Evolutionary conservation across 2,329 filamentous ascomycete genomes (phyloP).

Genomic region (Fusarium guadeloupense): DNA sequence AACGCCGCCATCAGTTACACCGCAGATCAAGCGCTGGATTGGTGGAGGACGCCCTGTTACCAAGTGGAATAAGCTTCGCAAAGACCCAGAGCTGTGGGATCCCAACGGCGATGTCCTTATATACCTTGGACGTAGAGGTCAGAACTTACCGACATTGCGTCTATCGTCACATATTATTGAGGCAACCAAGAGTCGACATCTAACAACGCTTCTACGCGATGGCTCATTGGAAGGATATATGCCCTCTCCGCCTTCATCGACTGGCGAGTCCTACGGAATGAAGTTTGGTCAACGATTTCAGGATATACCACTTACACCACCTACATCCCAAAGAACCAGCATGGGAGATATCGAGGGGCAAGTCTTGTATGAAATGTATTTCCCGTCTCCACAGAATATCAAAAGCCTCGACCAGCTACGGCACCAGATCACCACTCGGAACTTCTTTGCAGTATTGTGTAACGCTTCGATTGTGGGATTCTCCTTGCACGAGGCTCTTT

Average conservation of each 20-base stretch:
- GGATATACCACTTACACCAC: conserved; percentile 40
- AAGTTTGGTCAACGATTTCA: conserved; percentile 16
- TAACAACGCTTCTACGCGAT: conserved; percentile 64
- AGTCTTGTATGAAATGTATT: conserved; percentile 70
- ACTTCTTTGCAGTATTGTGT: conserved; percentile 73
- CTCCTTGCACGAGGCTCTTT: conserved; percentile 69
- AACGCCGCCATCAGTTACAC: conserved; percentile 20
- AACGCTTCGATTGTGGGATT: conserved; percentile 71
- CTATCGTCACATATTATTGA: conserved; percentile 68
- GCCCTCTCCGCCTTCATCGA: conserved; percentile 53
- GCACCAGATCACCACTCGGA: conserved; percentile 73
- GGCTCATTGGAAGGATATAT: conserved; percentile 58
- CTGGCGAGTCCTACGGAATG: conserved; percentile 53
- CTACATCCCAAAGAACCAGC: conserved; percentile 55
- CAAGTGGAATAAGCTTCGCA: conserved; percentile 66
- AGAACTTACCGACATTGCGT: conserved; percentile 62
- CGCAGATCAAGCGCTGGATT: conserved; percentile 63
- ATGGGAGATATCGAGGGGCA: conserved; percentile 57
- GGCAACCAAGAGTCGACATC: conserved; percentile 62
- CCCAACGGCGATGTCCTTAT: conserved; percentile 68
- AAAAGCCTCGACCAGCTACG: conserved; percentile 60
- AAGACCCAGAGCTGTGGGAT: conserved; percentile 70
- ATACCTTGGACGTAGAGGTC: conserved; percentile 60
- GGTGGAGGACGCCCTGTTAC: conserved; percentile 59
- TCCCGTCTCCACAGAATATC: conserved; percentile 63